Evolutionary conservation across 345 rosid genomes (phyloP).

Genomic region (Adansonia digitata): DNA sequence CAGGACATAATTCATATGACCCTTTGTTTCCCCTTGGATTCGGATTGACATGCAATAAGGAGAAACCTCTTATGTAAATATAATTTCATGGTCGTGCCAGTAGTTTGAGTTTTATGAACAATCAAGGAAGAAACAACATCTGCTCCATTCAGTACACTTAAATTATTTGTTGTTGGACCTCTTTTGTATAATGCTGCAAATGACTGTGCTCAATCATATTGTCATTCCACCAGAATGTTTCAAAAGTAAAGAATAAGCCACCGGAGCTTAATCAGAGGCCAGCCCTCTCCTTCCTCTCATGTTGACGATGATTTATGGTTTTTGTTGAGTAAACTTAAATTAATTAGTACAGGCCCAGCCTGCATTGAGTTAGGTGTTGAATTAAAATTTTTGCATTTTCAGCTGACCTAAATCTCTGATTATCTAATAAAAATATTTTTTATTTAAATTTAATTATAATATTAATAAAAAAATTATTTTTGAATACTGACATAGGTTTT

Average conservation of each 20-base stretch:
- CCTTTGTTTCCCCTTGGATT: conserved; percentile 75
- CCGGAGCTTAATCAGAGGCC: neutral
- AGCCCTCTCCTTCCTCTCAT: neutral
- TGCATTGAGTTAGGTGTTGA: no score
- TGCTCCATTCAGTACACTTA: neutral
- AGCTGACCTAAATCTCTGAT: no score
- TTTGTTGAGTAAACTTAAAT: no score
- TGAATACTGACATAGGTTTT: no score
- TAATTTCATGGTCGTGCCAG: neutral
- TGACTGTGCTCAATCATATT: neutral
- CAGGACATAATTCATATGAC: conserved; percentile 39
- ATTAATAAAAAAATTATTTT: no score
- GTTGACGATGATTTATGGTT: neutral
- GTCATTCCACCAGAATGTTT: neutral
- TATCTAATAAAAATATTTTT: no score
- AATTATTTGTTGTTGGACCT: neutral
- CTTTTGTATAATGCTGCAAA: neutral
- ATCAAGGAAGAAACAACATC: neutral
- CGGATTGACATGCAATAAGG: conserved; percentile 34
- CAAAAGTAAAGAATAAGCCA: neutral
- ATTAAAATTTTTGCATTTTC: no score
- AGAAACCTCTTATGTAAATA: neutral
- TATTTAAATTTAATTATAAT: no score
- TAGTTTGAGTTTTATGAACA: neutral
- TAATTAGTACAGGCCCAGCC: no score